A percentile compares a stretch with the other conserved stretches of the same genome.
Conservation (phyloP, 2,329 filamentous ascomycete genomes). For the Claviceps maximensis region DNA sequence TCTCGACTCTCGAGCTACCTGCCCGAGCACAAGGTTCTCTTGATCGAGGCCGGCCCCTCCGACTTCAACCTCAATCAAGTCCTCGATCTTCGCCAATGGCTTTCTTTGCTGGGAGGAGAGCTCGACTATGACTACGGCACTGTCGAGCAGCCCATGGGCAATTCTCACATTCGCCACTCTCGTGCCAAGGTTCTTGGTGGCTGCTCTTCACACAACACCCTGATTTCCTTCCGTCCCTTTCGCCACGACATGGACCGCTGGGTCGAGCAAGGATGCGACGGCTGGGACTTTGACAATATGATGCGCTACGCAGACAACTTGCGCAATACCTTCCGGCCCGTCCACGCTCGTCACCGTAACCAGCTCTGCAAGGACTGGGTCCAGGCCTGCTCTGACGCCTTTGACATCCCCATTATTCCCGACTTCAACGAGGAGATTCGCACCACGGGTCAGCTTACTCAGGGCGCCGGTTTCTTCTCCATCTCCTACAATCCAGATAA, state of each 20-base stretch:
- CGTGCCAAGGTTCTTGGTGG: conserved; percentile 85
- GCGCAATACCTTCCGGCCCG: conserved; percentile 80
- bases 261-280: conserved; percentile 68
- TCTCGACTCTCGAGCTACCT: conserved; percentile 71
- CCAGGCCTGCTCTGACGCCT: conserved; percentile 60
- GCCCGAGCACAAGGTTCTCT: conserved; percentile 64
- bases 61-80: conserved; percentile 83
- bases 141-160: conserved; percentile 80
- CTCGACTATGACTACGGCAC: conserved; percentile 88
- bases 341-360: conserved; percentile 74
- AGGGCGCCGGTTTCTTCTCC: conserved; percentile 80
- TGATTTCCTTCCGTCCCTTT: conserved; percentile 86
- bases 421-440: conserved; percentile 83
- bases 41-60: conserved; percentile 81
- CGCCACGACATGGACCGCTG: conserved; percentile 78
- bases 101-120: conserved; percentile 70
- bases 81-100: conserved; percentile 76
- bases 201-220: conserved; percentile 86
- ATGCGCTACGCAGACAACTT: conserved; percentile 71
- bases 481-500: conserved; percentile 86
- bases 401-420: conserved; percentile 67
- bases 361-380: conserved; percentile 90
- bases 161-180: conserved; percentile 84
- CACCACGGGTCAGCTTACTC: conserved; percentile 54
- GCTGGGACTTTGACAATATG: conserved; percentile 79